phyloP scores from a whole-genome alignment of 2,329 filamentous ascomycete species.

The Ceratocystis albifundus region DNA sequence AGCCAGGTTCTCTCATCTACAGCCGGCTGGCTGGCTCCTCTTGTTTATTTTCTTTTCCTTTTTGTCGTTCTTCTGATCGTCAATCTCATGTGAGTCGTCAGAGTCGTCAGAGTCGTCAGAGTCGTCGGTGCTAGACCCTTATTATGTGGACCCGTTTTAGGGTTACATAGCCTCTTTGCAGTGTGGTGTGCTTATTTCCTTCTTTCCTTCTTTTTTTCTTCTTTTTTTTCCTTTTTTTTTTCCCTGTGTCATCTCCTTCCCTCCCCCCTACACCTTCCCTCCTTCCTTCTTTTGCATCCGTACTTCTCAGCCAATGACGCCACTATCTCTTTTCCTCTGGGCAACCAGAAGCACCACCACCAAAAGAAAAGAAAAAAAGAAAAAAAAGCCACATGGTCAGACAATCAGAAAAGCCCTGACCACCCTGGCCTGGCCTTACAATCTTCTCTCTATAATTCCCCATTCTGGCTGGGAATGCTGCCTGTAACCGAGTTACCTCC shows the following conservation, averaged over 20 bases:
- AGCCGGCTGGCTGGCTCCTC: no score
- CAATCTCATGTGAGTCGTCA: neutral
- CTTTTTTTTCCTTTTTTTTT: neutral
- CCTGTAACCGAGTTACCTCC: conserved; percentile 13
- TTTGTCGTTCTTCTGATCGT: neutral
- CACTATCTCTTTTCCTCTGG: neutral
- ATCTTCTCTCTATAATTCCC: conserved; percentile 4
- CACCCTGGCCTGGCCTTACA: conserved; percentile 2
- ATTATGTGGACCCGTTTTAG: no score
- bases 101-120: neutral
- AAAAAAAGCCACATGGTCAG: conserved; percentile 13
- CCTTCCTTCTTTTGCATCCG: neutral
- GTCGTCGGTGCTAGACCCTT: neutral
- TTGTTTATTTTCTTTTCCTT: neutral
- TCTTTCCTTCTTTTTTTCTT: no score
- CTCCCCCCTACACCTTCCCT: neutral
- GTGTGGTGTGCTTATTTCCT: no score
- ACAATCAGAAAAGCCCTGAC: neutral
- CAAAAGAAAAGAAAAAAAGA: no score
- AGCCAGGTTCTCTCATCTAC: no score
- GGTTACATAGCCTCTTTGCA: neutral
- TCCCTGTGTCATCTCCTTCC: neutral
- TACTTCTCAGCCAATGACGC: conserved; percentile 8
- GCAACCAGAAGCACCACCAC: neutral
- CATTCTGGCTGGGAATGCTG: conserved; percentile 21